A percentile compares a stretch with the other conserved stretches of the same genome.
These are phyloP conservation scores for Waltergamsia citrina DNA, from an alignment of 2,329 filamentous ascomycete genomes.

Conservation along the genomic window DNA sequence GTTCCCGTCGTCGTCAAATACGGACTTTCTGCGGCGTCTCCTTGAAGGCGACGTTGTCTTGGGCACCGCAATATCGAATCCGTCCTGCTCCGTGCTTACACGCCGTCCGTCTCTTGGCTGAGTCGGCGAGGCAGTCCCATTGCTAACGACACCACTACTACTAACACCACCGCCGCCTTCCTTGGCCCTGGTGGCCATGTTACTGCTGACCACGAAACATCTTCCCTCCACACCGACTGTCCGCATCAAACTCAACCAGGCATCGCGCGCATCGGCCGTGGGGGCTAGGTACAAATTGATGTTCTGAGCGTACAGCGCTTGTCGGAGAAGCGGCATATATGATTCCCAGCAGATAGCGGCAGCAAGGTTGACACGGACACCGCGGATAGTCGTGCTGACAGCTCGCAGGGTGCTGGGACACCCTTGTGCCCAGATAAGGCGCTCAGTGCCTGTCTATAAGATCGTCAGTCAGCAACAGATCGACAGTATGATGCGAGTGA, in stretches of 20 bases:
- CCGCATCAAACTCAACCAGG: slow-evolving; percentile 75
- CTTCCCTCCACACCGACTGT: slow-evolving; percentile 75
- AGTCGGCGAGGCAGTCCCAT: slow-evolving; percentile 2
- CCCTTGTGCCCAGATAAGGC: slow-evolving; percentile 84
- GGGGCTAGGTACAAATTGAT: slow-evolving; percentile 87
- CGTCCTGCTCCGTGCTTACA: slow-evolving; percentile 8
- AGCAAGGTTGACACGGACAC: slow-evolving; percentile 69
- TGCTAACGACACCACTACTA: background rate
- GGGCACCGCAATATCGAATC: slow-evolving; percentile 36
- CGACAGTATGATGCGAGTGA: no score
- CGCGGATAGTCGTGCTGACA: slow-evolving; percentile 69
- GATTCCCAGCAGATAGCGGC: slow-evolving; percentile 95
- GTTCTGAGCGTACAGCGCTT: slow-evolving; percentile 80
- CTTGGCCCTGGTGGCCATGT: slow-evolving; percentile 59
- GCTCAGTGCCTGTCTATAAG: slow-evolving; percentile 65
- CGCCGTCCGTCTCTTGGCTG: no score
- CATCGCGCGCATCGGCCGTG: slow-evolving; percentile 75
- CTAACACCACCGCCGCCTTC: background rate
- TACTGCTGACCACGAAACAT: slow-evolving; percentile 77
- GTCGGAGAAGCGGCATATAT: slow-evolving; percentile 84
- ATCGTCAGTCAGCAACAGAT: no score
- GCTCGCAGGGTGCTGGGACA: slow-evolving; percentile 70
- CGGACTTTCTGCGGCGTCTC: slow-evolving; percentile 24
- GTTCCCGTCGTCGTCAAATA: slow-evolving; percentile 44
- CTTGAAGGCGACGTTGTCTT: slow-evolving; percentile 9